Evolutionary conservation across 768 basidiomycete genomes (phyloP).

Genomic region (Leccinum incarnatum): DNA sequence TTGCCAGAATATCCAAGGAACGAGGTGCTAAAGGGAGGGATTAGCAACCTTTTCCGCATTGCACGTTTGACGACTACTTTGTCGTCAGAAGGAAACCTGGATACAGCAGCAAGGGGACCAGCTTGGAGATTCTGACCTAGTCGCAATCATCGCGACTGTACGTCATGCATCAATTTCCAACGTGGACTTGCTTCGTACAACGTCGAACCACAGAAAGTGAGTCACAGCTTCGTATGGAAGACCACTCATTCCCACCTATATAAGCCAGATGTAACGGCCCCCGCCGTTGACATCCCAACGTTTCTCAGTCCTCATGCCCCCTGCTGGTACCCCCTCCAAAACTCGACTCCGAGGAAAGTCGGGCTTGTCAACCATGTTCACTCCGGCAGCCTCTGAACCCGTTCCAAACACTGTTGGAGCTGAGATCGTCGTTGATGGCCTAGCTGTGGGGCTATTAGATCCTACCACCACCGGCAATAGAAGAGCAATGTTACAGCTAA

Average conservation of each 20-base stretch:
- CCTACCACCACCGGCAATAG: conserved; percentile 40
- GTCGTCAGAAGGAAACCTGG: background rate
- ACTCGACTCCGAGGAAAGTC: background rate
- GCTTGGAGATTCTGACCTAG: background rate
- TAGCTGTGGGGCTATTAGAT: conserved; percentile 53
- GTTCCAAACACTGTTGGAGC: background rate
- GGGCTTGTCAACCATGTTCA: background rate
- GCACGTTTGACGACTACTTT: background rate
- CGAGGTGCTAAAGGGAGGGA: no score
- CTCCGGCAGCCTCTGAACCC: background rate
- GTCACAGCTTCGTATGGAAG: background rate
- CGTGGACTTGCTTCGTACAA: background rate
- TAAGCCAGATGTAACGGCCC: conserved; percentile 1
- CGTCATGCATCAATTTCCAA: background rate
- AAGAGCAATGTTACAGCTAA: conserved; percentile 52
- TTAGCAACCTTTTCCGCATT: no score
- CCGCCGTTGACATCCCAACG: background rate
- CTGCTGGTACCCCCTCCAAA: background rate
- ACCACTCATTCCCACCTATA: conserved; percentile 3
- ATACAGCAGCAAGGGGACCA: background rate
- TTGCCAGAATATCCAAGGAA: background rate
- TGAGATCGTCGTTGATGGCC: background rate
- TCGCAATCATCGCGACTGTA: background rate
- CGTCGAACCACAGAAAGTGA: conserved; percentile 1
- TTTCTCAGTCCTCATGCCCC: background rate